Conservation (phyloP, 441 rosid genomes). For the Jatropha multifida region DNA sequence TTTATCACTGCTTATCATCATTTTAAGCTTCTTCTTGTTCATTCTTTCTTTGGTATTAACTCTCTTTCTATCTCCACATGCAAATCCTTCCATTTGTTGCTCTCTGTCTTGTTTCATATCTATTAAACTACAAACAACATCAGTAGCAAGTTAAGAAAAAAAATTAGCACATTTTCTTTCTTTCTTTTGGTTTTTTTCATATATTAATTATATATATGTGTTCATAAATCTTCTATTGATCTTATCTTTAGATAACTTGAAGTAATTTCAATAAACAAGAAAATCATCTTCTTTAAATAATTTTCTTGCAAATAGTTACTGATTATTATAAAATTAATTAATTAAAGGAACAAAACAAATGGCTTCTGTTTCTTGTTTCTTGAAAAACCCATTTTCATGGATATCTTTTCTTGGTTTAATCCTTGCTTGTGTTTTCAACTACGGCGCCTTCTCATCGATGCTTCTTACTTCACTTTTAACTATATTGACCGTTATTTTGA, state of each 20-base stretch:
- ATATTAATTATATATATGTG: background rate
- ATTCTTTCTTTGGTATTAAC: slow-evolving; percentile 17
- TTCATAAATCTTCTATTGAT: too few species aligned
- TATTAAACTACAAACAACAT: slow-evolving; percentile 6
- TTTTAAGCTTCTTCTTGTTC: slow-evolving; percentile 11
- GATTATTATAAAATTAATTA: background rate
- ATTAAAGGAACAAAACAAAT: slow-evolving; percentile 14
- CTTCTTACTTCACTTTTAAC: slow-evolving; percentile 40
- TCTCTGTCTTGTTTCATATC: slow-evolving; percentile 6
- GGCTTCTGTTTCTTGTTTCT: slow-evolving; percentile 34
- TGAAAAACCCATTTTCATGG: slow-evolving; percentile 41
- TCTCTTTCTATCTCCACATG: slow-evolving; percentile 4
- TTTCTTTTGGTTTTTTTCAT: background rate
- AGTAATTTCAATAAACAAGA: background rate
- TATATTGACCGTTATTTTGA: slow-evolving; percentile 41
- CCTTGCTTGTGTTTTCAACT: slow-evolving; percentile 38
- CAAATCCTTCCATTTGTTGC: slow-evolving; percentile 16
- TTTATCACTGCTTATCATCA: background rate
- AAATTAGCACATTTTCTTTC: too few species aligned
- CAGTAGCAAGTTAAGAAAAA: background rate
- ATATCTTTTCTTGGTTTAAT: slow-evolving; percentile 35
- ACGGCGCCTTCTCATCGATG: slow-evolving; percentile 35
- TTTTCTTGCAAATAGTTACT: background rate
- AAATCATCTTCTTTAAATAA: background rate
- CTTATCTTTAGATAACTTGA: background rate